These are phyloP conservation scores for Darksidea phi DNA, from an alignment of 495 filamentous ascomycete genomes.

Conservation along the genomic window DNA sequence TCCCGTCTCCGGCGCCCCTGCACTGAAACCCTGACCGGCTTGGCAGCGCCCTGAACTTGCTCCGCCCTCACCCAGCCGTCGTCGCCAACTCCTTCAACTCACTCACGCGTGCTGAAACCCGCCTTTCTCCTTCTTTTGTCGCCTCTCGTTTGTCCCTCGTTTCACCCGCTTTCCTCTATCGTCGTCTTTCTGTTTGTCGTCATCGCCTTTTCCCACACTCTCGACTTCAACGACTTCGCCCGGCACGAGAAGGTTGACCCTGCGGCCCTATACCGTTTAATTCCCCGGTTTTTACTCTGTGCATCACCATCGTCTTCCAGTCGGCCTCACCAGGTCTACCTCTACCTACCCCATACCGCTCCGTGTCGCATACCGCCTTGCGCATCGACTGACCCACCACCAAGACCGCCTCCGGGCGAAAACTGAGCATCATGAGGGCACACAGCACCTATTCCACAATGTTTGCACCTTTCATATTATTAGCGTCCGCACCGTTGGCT, in stretches of 20 bases:
- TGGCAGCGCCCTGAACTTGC: slow-evolving; percentile 8
- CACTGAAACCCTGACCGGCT: not conserved
- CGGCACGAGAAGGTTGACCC: slow-evolving; percentile 38
- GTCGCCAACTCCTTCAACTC: slow-evolving; percentile 17
- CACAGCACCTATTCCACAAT: slow-evolving; percentile 33
- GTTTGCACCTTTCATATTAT: slow-evolving; percentile 40
- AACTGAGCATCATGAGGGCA: slow-evolving; percentile 22
- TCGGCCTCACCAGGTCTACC: not conserved
- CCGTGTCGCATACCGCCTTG: not conserved
- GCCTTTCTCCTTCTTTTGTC: slow-evolving; percentile 13
- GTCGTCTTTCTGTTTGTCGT: not conserved
- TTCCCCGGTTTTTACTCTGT: slow-evolving; percentile 16
- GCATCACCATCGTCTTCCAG: not conserved
- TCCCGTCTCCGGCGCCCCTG: slow-evolving; percentile 11
- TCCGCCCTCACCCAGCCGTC: slow-evolving; percentile 6
- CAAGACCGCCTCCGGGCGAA: slow-evolving; percentile 25
- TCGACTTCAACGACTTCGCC: slow-evolving; percentile 5
- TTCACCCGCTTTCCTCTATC: slow-evolving; percentile 2
- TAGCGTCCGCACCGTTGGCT: slow-evolving; percentile 46
- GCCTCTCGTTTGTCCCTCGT: not conserved
- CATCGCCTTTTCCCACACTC: not conserved
- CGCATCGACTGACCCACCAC: not conserved
- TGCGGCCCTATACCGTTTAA: slow-evolving; percentile 32
- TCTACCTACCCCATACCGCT: not conserved
- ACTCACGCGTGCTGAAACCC: slow-evolving; percentile 21